Evolutionary conservation across 108 stramenopile genomes (phyloP), one percentile per base, ranked within the genome.

Genomic region (Skeletonema potamos): DNA sequence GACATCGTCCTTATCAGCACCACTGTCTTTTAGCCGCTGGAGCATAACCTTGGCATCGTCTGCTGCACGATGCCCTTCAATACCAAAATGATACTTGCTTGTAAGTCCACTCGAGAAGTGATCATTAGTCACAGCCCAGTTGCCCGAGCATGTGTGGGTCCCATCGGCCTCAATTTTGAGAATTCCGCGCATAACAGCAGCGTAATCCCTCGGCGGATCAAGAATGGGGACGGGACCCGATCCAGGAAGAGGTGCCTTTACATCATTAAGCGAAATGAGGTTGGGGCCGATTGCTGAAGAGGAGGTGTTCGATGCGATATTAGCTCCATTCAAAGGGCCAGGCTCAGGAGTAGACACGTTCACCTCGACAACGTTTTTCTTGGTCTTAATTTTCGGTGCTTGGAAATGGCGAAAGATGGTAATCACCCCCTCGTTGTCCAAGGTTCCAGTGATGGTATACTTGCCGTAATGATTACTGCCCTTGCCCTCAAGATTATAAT

Each of bases 351-450:
- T 75, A 6, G 83, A 84, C 15, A 73, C 78, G 27, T 65, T 60
- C n/a, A 66, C 20, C n/a, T 51, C 48, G 6, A 20, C 48, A 51
- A 20, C 20, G 22, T 20, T 51, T 7, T 51, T 54, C 34, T 48
- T 62, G 29, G 43, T 32, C 48, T 77, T 77, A 1, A 33, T 17
- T 54, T 77, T 77, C 11, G 27, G 51, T 7, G 78, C 76, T 70
- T 85, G 71, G 65, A 93, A 93, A 57, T 90, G 86, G 9, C 92
- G 83, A 64, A 88, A 93, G 26, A 93, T 89, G 1, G 92, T 93
- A 18, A 93, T 74, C 8, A 84, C 66, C 58, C 88, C 83, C 60
- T 92, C 91, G n/a, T 59, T 43, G n/a, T 75, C 77, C 71, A 94
- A 70, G 6, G 89, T 88, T 1, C 94, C 94, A 4, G 88, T 83